These are phyloP conservation scores for Melanomma pulvis-pyrius DNA, from an alignment of 495 filamentous ascomycete genomes.

Conservation along the genomic window DNA sequence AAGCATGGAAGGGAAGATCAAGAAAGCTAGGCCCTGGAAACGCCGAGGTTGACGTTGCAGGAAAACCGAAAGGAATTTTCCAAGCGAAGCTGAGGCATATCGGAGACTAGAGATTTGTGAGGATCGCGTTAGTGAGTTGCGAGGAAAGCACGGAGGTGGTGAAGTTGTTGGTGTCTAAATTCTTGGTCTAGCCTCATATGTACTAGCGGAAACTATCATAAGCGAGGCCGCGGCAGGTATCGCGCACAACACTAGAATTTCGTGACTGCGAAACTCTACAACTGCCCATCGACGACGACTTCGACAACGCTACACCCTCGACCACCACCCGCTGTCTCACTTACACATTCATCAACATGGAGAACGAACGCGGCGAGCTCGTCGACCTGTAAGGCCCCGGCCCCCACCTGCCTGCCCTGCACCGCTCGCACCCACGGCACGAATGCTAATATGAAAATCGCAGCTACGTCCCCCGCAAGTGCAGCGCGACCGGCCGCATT, in stretches of 20 bases:
- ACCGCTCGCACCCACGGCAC: not conserved
- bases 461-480: conserved; percentile 96
- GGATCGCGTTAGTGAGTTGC: not conserved
- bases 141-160: not conserved
- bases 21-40: too few relatives aligned
- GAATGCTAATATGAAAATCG: not conserved
- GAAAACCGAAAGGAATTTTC: too few relatives aligned
- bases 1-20: too few relatives aligned
- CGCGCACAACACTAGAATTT: conserved; percentile 5
- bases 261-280: not conserved
- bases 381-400: conserved; percentile 83
- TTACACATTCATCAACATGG: conserved; percentile 58
- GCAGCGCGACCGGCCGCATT: conserved; percentile 65
- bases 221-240: conserved; percentile 5
- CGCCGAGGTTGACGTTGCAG: too few relatives aligned
- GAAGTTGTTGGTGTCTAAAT: not conserved
- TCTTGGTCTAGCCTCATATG: not conserved
- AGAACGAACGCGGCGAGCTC: conserved; percentile 98
- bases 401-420: not conserved
- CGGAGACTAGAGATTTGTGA: not conserved
- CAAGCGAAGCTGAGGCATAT: too few relatives aligned
- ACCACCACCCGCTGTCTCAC: conserved; percentile 7
- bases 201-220: not conserved
- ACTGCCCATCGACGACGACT: conserved; percentile 1
- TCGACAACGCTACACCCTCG: conserved; percentile 1